phyloP scores from a whole-genome alignment of 2,329 filamentous ascomycete species.

The Ceratocystis eucalypticola region DNA sequence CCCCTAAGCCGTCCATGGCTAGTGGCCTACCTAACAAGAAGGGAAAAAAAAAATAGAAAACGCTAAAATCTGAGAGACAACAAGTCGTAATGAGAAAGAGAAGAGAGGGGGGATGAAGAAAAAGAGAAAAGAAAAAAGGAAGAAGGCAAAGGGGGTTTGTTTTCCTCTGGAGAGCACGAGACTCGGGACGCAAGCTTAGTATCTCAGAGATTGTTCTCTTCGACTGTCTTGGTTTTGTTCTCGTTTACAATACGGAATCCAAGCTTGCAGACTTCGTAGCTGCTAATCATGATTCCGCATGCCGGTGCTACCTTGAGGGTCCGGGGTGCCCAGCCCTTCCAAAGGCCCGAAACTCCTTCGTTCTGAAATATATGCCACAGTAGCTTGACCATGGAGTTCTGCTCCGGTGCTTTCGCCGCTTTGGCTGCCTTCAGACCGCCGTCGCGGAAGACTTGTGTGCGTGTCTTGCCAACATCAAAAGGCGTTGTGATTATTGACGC shows the following conservation, averaged over 20 bases:
- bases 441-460: slow-evolving; percentile 72
- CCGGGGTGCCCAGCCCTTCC: slow-evolving; percentile 81
- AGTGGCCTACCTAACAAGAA: too few relatives aligned
- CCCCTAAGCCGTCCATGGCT: not conserved
- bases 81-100: not conserved
- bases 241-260: slow-evolving; percentile 65
- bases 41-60: not conserved
- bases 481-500: slow-evolving; percentile 84
- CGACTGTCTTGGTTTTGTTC: slow-evolving; percentile 22
- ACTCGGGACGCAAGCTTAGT: too few relatives aligned
- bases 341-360: slow-evolving; percentile 69
- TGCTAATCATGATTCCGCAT: slow-evolving; percentile 98
- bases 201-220: not conserved
- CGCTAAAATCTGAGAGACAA: not conserved
- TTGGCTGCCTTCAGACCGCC: slow-evolving; percentile 25
- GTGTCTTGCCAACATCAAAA: slow-evolving; percentile 94
- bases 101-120: not conserved
- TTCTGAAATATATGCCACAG: slow-evolving; percentile 83
- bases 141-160: not conserved
- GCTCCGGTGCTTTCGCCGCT: slow-evolving; percentile 49
- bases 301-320: slow-evolving; percentile 91
- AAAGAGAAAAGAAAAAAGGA: not conserved
- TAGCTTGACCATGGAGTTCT: slow-evolving; percentile 64
- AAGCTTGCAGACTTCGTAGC: slow-evolving; percentile 90
- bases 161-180: not conserved